Evolutionary conservation across 1,284 basidiomycete genomes (phyloP), one percentile per base, ranked within the genome.

Genomic region (Trametes pubescens): DNA sequence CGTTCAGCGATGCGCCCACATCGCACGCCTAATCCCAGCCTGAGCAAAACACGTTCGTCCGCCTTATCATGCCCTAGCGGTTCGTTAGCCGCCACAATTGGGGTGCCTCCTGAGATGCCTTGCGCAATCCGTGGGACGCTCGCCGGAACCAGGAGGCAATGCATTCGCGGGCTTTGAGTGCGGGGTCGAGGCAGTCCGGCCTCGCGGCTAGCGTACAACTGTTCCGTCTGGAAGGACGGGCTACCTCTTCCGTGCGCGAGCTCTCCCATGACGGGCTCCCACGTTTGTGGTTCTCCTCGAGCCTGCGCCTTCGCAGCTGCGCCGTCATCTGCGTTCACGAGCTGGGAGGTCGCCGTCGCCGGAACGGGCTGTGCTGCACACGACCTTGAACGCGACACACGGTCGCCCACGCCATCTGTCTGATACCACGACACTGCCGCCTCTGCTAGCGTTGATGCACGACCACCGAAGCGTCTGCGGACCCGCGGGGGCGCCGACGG

Each of bases 241-340:
- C 43, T 56, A 47, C 47, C 46, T 51, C 14, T 51, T 61, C 49
- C 32, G 60, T 40, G 53, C 22, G n/a, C 21, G 21, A n/a, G 48
- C 29, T 26, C 54, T 47, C 49, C 51, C 60, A 56, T 61, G 38
- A 32, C 48, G 22, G 38, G 29, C 48, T 61, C 60, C 60, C 60
- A 61, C 60, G 60, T 61, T 61, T n/a, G 60, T 61, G 51, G 24
- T 35, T 26, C 43, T 21, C 38, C 47, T 11, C 53, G 22, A 21
- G 53, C 24, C 29, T 18, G 11, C 26, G 13, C 43, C 37, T 54
- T 44, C 47, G 29, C 21, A 24, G 53, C 60, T 55, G 60, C 60
- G 60, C 53, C 53, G 47, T 26, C 21, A 35, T 51, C 40, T 51
- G 52, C 21, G 34, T 24, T 18, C 40, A 32, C 38, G 24, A 51